phyloP scores from a whole-genome alignment of 257 asterid species.

The Voacanga thouarsii region DNA sequence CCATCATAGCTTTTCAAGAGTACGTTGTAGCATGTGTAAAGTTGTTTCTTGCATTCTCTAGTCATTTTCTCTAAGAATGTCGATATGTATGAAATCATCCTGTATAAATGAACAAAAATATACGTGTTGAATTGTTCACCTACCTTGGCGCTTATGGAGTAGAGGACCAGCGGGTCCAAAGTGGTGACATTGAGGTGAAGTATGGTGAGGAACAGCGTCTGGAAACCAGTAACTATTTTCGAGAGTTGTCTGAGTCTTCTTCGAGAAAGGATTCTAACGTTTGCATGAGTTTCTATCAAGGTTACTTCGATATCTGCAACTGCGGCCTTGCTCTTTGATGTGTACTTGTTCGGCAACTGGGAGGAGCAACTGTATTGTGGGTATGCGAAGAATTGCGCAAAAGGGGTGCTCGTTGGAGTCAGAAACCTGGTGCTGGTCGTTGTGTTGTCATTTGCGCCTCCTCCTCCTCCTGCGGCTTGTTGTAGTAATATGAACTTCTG shows the following conservation, averaged over 20 bases:
- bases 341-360: constrained; percentile 45
- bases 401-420: constrained; percentile 35
- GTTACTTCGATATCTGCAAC: constrained; percentile 86
- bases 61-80: constrained; percentile 53
- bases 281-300: constrained; percentile 90
- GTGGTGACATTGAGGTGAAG: constrained; percentile 92
- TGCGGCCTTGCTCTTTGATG: constrained; percentile 65
- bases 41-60: constrained; percentile 70
- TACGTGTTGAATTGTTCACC: neutral
- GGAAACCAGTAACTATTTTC: constrained; percentile 64
- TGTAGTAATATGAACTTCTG: constrained; percentile 42
- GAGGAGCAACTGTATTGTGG: constrained; percentile 67
- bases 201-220: constrained; percentile 53
- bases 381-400: constrained; percentile 68
- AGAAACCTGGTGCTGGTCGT: neutral
- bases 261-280: constrained; percentile 65
- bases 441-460: neutral
- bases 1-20: constrained; percentile 31
- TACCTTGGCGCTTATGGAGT: constrained; percentile 97
- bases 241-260: constrained; percentile 70
- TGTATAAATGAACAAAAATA: neutral
- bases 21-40: constrained; percentile 40
- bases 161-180: constrained; percentile 73
- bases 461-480: constrained; percentile 6
- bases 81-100: neutral